A percentile compares a stretch with the other conserved stretches of the same genome.
Evolutionary conservation across 352 stramenopile species (phyloP).

Genomic region (Pythium dissotocum): DNA sequence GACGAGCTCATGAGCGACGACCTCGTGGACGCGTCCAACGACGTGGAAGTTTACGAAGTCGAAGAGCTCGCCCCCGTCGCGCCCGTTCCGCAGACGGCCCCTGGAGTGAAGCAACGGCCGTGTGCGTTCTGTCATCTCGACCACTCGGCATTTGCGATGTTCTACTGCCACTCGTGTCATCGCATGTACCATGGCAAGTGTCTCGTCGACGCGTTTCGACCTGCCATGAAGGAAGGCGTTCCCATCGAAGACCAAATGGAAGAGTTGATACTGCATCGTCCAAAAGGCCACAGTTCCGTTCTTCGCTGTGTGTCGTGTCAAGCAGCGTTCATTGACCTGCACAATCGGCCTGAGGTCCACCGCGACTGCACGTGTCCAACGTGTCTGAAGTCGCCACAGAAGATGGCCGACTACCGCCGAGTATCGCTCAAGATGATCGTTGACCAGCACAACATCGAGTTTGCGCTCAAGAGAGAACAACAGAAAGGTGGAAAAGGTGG

Average conservation of each 20-base stretch:
- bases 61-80: background rate
- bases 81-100: background rate
- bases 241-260: constrained; percentile 20
- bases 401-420: constrained; percentile 19
- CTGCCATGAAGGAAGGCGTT: constrained; percentile 2
- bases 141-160: constrained; percentile 16
- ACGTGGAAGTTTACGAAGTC: background rate
- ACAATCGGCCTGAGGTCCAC: constrained; percentile 9
- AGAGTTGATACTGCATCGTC: constrained; percentile 10
- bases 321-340: constrained; percentile 24
- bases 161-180: constrained; percentile 14
- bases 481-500: background rate
- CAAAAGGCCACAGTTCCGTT: background rate
- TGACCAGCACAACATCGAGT: constrained; percentile 23
- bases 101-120: background rate
- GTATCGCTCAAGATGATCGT: constrained; percentile 23
- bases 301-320: constrained; percentile 21
- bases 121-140: constrained; percentile 16
- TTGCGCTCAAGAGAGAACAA: constrained; percentile 15
- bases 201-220: constrained; percentile 13
- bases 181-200: constrained; percentile 29
- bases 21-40: background rate
- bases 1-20: constrained; percentile 15
- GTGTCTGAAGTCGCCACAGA: constrained; percentile 12
- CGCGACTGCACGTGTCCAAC: constrained; percentile 23